These are phyloP conservation scores for Alternaria metachromatica DNA, from an alignment of 2,329 filamentous ascomycete genomes.

Conservation along the genomic window DNA sequence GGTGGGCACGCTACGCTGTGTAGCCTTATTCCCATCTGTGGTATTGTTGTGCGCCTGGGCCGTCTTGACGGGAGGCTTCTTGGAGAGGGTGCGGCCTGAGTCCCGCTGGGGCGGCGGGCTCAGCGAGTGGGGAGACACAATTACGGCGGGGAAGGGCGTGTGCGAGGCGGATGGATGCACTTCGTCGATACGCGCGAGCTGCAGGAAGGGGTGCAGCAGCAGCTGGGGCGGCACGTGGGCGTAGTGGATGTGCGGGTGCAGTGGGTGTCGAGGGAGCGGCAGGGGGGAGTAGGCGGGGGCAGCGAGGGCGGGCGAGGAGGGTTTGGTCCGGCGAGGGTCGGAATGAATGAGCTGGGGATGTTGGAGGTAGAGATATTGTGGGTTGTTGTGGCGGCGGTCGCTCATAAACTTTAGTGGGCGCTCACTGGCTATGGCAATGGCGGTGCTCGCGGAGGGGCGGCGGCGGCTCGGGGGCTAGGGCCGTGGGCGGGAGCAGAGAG, in stretches of 20 bases:
- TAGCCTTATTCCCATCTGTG: conserved; percentile 49
- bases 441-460: conserved; percentile 23
- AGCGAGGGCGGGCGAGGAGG: conserved; percentile 15
- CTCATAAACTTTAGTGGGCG: conserved; percentile 32
- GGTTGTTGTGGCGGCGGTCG: conserved; percentile 31
- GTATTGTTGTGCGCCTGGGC: conserved; percentile 36
- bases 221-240: conserved; percentile 26
- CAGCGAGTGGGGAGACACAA: conserved; percentile 48
- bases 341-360: conserved; percentile 28
- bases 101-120: conserved; percentile 45
- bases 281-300: conserved; percentile 15
- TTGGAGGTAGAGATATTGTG: conserved; percentile 32
- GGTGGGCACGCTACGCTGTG: conserved; percentile 39
- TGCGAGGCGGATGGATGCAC: conserved; percentile 27
- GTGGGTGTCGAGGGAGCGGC: conserved; percentile 5
- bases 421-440: conserved; percentile 8
- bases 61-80: conserved; percentile 38
- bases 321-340: conserved; percentile 17
- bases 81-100: conserved; percentile 34
- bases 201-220: conserved; percentile 37
- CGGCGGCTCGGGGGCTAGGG: conserved; percentile 3
- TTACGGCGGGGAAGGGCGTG: conserved; percentile 42
- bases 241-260: conserved; percentile 16
- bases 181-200: conserved; percentile 39
- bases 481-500: not conserved